A percentile compares a stretch with the other conserved stretches of the same genome.
phyloP scores from a whole-genome alignment of 805 yeast genomes.

The Lachancea nothofagi region DNA sequence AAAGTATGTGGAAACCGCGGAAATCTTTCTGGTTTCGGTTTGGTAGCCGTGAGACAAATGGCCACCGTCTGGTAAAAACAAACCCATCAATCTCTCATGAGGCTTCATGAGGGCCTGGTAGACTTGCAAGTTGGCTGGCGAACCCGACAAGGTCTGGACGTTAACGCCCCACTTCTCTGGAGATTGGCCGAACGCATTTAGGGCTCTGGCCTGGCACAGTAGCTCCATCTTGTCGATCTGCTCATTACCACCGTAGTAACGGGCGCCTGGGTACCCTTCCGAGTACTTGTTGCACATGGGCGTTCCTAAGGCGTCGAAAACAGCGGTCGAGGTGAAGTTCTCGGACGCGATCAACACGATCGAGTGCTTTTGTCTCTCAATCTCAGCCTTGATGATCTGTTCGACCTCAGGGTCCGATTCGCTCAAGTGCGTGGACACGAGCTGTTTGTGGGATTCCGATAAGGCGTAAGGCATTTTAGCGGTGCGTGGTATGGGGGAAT shows the following conservation, averaged over 20 bases:
- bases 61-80: constrained; percentile 98
- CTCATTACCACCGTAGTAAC: constrained; percentile 98
- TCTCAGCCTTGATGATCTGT: constrained; percentile 69
- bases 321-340: constrained; percentile 94
- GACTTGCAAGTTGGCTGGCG: constrained; percentile 96
- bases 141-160: constrained; percentile 93
- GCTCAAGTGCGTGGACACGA: constrained; percentile 51
- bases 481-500: not conserved
- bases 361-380: constrained; percentile 87
- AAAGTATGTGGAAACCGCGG: constrained; percentile 92
- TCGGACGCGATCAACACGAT: constrained; percentile 94
- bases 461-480: constrained; percentile 51
- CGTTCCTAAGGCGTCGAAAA: constrained; percentile 92
- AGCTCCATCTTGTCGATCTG: constrained; percentile 90
- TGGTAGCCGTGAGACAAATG: constrained; percentile 98
- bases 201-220: constrained; percentile 90
- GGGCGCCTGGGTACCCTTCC: constrained; percentile 98
- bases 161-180: constrained; percentile 95
- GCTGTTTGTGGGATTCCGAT: constrained; percentile 56
- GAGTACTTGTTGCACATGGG: constrained; percentile 98
- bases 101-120: constrained; percentile 93
- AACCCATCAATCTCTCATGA: constrained; percentile 96
- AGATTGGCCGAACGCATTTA: constrained; percentile 77
- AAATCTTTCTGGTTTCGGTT: constrained; percentile 86
- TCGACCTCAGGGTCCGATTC: constrained; percentile 80